Evolutionary conservation across 805 yeast species (phyloP), one percentile per base, ranked within the genome.

Genomic region (Yamadazyma laniorum): DNA sequence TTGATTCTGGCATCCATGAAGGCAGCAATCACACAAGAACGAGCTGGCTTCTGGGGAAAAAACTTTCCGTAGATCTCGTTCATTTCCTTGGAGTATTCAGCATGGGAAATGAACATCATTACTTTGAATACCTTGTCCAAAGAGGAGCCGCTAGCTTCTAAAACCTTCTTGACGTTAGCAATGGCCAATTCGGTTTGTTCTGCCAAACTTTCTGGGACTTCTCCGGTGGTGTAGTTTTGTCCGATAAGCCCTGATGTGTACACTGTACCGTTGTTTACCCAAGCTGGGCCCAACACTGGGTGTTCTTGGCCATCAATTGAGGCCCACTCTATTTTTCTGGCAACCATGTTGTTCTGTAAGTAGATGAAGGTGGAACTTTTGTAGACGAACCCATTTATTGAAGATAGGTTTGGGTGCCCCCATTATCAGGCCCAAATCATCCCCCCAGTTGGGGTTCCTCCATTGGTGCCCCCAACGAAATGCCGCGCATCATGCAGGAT

Each of bases 241-340:
- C 79, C 79, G 12, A 69, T 59, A 29, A 61, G 56, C 2, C 79
- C 80, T n/a, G 78, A 69, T 7, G 77, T 67, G 57, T 66, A 73
- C 15, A 75, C 58, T 32, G 51, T 52, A 1, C 56, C 56, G 39
- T 55, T 55, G 32, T 48, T 48, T 9, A 42, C 52, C 55, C 53
- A 56, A 17, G 61, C 61, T 12, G 60, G 61, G n/a, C 51, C 57
- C 30, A 56, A 46, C 14, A 53, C 57, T 15, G 61, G 61, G 29
- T 56, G 60, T 43, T 61, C 66, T 34, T 45, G 47, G n/a, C 59
- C 60, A 22, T 49, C 57, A 39, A 56, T 50, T 15, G 60, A 53
- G 21, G 59, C 45, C 60, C 61, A 56, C 41, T 49, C 53, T 22
- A 50, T 41, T 34, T 44, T 50, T 42, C 39, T 32, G 18, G 55